Conservation (phyloP, 495 filamentous ascomycete species). For the Xylaria grammica region DNA sequence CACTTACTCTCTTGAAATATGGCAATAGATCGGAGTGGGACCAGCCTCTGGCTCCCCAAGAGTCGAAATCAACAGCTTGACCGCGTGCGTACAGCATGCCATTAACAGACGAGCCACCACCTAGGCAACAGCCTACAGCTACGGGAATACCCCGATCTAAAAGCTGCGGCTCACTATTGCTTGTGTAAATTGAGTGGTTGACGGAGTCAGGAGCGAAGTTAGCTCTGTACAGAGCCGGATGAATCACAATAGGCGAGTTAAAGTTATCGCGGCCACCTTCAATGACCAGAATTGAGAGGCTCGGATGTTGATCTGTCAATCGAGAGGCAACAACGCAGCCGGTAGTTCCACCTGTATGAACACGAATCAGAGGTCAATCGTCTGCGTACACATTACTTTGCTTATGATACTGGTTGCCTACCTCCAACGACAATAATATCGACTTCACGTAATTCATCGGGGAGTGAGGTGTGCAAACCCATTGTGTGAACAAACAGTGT, state of each 20-base stretch:
- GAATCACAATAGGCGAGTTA: constrained; percentile 28
- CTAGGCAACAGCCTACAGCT: constrained; percentile 52
- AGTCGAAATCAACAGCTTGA: constrained; percentile 49
- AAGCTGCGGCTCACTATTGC: constrained; percentile 35
- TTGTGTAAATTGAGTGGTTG: constrained; percentile 5
- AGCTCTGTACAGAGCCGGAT: constrained; percentile 34
- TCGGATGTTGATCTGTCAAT: constrained; percentile 36
- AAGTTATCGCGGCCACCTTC: constrained; percentile 39
- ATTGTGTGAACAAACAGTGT: background rate
- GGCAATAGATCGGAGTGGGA: constrained; percentile 51
- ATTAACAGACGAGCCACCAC: constrained; percentile 64
- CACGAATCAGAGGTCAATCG: background rate
- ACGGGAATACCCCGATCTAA: constrained; percentile 48
- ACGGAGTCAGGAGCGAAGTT: constrained; percentile 23
- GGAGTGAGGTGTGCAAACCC: background rate
- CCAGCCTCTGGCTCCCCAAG: constrained; percentile 57
- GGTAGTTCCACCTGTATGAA: constrained; percentile 32
- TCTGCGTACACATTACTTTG: background rate
- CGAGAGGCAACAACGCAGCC: constrained; percentile 44
- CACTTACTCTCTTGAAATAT: too few relatives aligned
- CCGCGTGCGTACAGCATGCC: constrained; percentile 49
- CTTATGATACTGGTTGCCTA: background rate
- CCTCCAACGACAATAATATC: constrained; percentile 15
- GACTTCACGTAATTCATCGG: background rate
- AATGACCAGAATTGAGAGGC: constrained; percentile 43